These are phyloP conservation scores for Metschnikowia peoriensis DNA, from an alignment of 805 yeast genomes.

Conservation along the genomic window DNA sequence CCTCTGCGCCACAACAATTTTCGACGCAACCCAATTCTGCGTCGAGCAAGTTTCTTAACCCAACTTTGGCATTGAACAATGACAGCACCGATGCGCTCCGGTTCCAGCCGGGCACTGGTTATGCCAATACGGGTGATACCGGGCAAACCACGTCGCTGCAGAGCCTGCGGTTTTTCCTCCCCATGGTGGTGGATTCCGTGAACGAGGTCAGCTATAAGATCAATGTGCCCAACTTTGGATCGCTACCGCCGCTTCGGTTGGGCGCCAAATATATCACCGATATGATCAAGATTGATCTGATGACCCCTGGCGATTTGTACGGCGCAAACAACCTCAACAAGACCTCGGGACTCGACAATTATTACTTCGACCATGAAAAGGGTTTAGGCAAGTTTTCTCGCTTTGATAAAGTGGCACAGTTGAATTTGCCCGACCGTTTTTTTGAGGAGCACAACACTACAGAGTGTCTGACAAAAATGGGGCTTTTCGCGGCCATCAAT, in stretches of 20 bases:
- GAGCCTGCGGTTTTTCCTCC: slow-evolving; percentile 31
- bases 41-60: slow-evolving; percentile 26
- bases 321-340: slow-evolving; percentile 54
- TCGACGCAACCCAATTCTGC: background rate
- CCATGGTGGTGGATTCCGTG: slow-evolving; percentile 31
- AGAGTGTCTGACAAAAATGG: slow-evolving; percentile 71
- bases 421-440: slow-evolving; percentile 77
- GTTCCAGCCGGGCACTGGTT: slow-evolving; percentile 27
- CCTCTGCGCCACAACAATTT: slow-evolving; percentile 1
- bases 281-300: slow-evolving; percentile 57
- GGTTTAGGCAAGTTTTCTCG: slow-evolving; percentile 61
- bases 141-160: slow-evolving; percentile 20
- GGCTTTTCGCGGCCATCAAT: slow-evolving; percentile 74
- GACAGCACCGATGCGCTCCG: slow-evolving; percentile 25
- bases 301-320: slow-evolving; percentile 55
- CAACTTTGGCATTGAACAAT: slow-evolving; percentile 30
- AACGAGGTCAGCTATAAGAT: slow-evolving; percentile 44
- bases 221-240: slow-evolving; percentile 48
- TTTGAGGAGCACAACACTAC: slow-evolving; percentile 68
- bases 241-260: slow-evolving; percentile 52
- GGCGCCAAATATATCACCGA: slow-evolving; percentile 64
- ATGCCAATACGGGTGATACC: slow-evolving; percentile 19
- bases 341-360: slow-evolving; percentile 55
- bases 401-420: slow-evolving; percentile 66
- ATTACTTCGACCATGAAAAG: slow-evolving; percentile 48